Percentiles rank a stretch among this genome's conserved stretches.
phyloP scores from a whole-genome alignment of 225 moss, liverwort and hornwort genomes.

The Marchantia polymorpha region DNA sequence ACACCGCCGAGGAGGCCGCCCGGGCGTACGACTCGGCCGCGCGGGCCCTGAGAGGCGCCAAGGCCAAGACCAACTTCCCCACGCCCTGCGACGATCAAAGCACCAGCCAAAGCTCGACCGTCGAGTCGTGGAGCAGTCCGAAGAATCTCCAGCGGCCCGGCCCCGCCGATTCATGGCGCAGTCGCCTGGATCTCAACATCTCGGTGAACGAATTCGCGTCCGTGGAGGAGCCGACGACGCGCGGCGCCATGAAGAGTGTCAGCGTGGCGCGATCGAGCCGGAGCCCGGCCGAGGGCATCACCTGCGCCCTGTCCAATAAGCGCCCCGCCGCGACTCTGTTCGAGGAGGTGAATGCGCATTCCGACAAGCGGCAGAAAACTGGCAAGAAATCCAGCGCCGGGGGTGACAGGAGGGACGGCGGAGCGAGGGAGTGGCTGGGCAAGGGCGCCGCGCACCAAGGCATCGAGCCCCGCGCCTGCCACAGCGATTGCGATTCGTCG shows the following conservation, averaged over 20 bases:
- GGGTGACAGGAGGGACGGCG: slow-evolving; percentile 50
- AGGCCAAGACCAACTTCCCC: slow-evolving; percentile 92
- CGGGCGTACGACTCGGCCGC: slow-evolving; percentile 84
- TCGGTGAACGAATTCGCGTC: slow-evolving; percentile 52
- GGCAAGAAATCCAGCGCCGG: slow-evolving; percentile 49
- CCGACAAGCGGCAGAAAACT: slow-evolving; percentile 52
- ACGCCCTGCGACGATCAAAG: slow-evolving; percentile 84
- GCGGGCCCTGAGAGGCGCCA: slow-evolving; percentile 71
- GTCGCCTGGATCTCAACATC: slow-evolving; percentile 76
- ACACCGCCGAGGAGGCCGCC: slow-evolving; percentile 89
- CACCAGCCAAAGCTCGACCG: slow-evolving; percentile 87
- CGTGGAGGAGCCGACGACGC: slow-evolving; percentile 43
- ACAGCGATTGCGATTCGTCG: slow-evolving; percentile 90
- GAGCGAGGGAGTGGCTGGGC: slow-evolving; percentile 66
- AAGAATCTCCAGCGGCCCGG: slow-evolving; percentile 50
- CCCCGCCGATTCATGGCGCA: slow-evolving; percentile 70
- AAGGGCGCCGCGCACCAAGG: slow-evolving; percentile 36
- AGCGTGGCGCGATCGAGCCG: slow-evolving; percentile 60
- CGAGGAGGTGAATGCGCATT: slow-evolving; percentile 36
- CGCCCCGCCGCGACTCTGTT: slow-evolving; percentile 51
- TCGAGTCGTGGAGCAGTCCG: slow-evolving; percentile 81
- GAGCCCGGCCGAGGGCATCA: slow-evolving; percentile 48
- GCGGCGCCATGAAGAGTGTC: slow-evolving; percentile 44
- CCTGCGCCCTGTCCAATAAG: slow-evolving; percentile 55
- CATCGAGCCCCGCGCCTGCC: slow-evolving; percentile 56